Base-by-base conservation (phyloP, 225 moss, liverwort and hornwort species). In the Ulota crispa region DNA sequence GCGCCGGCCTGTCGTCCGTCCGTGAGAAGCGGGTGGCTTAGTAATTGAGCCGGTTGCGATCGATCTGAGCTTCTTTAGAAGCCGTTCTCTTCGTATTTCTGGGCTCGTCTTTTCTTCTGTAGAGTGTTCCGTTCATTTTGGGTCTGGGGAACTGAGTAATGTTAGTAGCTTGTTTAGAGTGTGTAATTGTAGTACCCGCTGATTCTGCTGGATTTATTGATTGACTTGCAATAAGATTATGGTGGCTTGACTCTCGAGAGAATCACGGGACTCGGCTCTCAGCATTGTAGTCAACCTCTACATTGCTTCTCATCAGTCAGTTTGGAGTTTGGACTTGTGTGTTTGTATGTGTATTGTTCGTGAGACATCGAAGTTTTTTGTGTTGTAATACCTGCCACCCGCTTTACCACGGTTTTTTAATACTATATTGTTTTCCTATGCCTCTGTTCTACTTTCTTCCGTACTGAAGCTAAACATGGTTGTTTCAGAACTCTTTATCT, bases 201-300 rank as follows among this genome's bases (percentile, higher is more conserved):
- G 53, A 73, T 68, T 85, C 34, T 61, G 78, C 72, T 62, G 72
- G 72, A 63, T 72, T 52, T 62, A 62, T 71, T 66, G 37, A 71
- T 70, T 24, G 7, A 70, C 61, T 57, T 78, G 57, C 43, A 80
- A 80, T 80, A 80, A 80, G 70, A 80, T 70, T 80, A 61, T 18
- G 50, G 50, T 6, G 39, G 26, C 68, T 39, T 1, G 14, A 16
- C 28, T 57, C 41, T 28, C 39, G 19, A 14, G 54, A 36, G 21
- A 41, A 77, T 63, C 12, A 54, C 20, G 28, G 41, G 68, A 57
- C 13, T 28, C 21, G 1, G 14, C 18, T 4, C 13, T 28, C 34
- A 36, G 36, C 36, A 32, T 53, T 53, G 77, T 53, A 77, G 53
- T 9, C 36, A 13, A 4, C 4, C 8, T 6, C 5, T 42, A n/a